These are phyloP conservation scores for Lipomyces oligophaga DNA, from an alignment of 805 yeast genomes.

Conservation along the genomic window DNA sequence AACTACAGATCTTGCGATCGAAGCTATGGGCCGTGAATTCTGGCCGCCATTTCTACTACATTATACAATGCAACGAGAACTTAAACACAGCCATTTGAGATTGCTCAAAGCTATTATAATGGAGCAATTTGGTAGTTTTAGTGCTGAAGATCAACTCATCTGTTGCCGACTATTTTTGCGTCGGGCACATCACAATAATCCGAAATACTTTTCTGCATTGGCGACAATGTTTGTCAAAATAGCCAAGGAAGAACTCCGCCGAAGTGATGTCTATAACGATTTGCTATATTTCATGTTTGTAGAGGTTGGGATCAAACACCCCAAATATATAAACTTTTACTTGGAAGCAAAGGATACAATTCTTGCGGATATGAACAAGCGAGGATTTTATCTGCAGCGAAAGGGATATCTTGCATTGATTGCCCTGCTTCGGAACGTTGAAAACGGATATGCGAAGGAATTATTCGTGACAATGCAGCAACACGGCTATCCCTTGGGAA, in stretches of 20 bases:
- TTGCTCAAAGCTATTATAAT: constrained; percentile 4
- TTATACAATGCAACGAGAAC: constrained; percentile 7
- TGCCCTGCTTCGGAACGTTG: constrained; percentile 4
- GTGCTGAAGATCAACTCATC: constrained; percentile 10
- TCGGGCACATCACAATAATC: neutral
- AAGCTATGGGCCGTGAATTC: neutral
- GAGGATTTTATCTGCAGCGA: constrained; percentile 3
- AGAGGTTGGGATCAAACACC: constrained; percentile 3
- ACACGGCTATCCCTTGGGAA: constrained; percentile 5
- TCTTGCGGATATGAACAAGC: constrained; percentile 5
- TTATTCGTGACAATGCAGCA: constrained; percentile 13
- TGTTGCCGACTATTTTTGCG: constrained; percentile 6
- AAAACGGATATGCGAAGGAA: constrained; percentile 8
- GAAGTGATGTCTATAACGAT: constrained; percentile 11
- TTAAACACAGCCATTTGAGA: neutral
- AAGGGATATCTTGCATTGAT: constrained; percentile 19
- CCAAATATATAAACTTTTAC: neutral
- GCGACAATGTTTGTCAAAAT: constrained; percentile 11
- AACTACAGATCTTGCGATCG: constrained; percentile 7
- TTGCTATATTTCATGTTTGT: constrained; percentile 7
- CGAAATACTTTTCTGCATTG: constrained; percentile 5
- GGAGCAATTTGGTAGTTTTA: constrained; percentile 2
- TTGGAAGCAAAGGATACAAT: constrained; percentile 9
- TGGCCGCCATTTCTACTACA: constrained; percentile 21
- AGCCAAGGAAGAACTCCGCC: constrained; percentile 2